Percentiles rank a stretch among this genome's conserved stretches.
phyloP scores from a whole-genome alignment of 495 filamentous ascomycete genomes.

The Emericellopsis terricola region DNA sequence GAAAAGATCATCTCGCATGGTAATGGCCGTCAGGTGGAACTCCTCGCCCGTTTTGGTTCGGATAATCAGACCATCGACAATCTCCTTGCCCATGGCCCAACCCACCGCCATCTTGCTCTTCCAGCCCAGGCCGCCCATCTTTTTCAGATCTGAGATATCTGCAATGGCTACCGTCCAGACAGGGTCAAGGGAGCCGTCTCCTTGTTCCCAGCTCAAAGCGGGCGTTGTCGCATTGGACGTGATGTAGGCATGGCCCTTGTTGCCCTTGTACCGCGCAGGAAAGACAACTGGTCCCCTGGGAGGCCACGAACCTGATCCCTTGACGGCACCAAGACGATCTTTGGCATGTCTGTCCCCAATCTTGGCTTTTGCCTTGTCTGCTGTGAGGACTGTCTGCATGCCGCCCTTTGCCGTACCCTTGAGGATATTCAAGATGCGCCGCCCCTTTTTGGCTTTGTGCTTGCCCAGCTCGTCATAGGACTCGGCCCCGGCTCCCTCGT shows the following conservation, averaged over 20 bases:
- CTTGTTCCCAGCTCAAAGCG: conserved; percentile 34
- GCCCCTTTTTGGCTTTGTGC: conserved; percentile 22
- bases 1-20: conserved; percentile 63
- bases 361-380: conserved; percentile 49
- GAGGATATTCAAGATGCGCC: conserved; percentile 40
- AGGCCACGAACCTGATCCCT: conserved; percentile 10
- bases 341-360: conserved; percentile 47
- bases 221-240: conserved; percentile 41
- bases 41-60: conserved; percentile 31
- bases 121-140: conserved; percentile 76
- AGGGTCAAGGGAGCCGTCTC: conserved; percentile 33
- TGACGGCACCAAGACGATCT: conserved; percentile 51
- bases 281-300: conserved; percentile 56
- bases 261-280: conserved; percentile 49
- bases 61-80: conserved; percentile 64
- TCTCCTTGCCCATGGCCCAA: conserved; percentile 58
- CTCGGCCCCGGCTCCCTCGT: conserved; percentile 15
- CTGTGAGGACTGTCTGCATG: conserved; percentile 49
- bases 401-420: conserved; percentile 47
- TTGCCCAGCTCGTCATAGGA: conserved; percentile 10
- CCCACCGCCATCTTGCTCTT: conserved; percentile 76
- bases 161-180: conserved; percentile 34
- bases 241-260: conserved; percentile 55
- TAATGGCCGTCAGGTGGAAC: conserved; percentile 53
- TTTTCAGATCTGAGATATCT: conserved; percentile 48